Evolutionary conservation across 805 yeast species (phyloP).

Genomic region (Pichia cabralensis): DNA sequence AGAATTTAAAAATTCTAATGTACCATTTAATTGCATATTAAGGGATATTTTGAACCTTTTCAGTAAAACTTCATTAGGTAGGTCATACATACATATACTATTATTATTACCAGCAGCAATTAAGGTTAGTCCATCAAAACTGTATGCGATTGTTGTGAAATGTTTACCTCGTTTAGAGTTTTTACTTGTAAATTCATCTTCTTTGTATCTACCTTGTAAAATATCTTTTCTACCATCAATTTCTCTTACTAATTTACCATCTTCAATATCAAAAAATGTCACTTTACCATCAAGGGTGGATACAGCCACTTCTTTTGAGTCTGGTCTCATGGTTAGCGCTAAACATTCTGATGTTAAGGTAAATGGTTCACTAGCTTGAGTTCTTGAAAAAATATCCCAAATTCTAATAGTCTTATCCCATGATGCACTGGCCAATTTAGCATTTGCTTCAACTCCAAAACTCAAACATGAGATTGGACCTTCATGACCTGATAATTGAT

Average conservation of each 20-base stretch:
- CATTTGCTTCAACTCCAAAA: constrained; percentile 68
- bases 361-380: constrained; percentile 84
- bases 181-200: constrained; percentile 72
- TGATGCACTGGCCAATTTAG: constrained; percentile 74
- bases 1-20: constrained; percentile 69
- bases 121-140: constrained; percentile 80
- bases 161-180: constrained; percentile 78
- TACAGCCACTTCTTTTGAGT: constrained; percentile 84
- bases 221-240: constrained; percentile 85
- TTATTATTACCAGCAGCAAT: constrained; percentile 93
- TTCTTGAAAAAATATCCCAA: constrained; percentile 86
- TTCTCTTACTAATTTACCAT: constrained; percentile 68
- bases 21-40: constrained; percentile 89
- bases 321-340: constrained; percentile 78
- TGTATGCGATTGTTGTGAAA: constrained; percentile 72
- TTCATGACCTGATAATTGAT: constrained; percentile 83
- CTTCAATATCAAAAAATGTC: constrained; percentile 71
- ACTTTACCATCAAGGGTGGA: constrained; percentile 84
- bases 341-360: constrained; percentile 78
- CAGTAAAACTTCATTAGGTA: constrained; percentile 76
- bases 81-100: constrained; percentile 84
- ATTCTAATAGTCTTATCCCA: constrained; percentile 95
- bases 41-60: constrained; percentile 75
- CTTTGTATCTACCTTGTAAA: constrained; percentile 71
- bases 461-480: constrained; percentile 88